Conservation (phyloP, 2,329 filamentous ascomycete species). For the Epichloe amarillans region DNA sequence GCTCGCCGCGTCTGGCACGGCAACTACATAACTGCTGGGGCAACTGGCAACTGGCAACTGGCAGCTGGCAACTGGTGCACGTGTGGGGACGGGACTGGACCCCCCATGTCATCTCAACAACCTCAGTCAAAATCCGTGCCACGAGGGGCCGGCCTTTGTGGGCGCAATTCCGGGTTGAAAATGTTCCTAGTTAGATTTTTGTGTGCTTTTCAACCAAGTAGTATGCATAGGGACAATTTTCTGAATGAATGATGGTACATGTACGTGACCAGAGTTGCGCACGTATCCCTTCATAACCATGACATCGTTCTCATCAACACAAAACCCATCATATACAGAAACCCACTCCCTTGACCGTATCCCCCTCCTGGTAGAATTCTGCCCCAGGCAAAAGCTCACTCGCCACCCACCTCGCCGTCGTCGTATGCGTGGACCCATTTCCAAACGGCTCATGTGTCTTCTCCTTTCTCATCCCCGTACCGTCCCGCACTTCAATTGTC, state of each 20-base stretch:
- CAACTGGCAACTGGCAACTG: background rate
- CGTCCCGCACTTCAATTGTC: conserved; percentile 12
- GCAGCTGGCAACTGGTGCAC: background rate
- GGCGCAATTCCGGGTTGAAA: conserved; percentile 34
- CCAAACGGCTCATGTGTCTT: conserved; percentile 38
- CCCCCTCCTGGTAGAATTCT: conserved; percentile 38
- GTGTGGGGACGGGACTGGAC: background rate
- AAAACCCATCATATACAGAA: conserved; percentile 1
- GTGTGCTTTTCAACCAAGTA: background rate
- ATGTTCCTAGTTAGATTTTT: background rate
- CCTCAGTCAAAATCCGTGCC: conserved; percentile 20
- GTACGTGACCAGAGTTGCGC: background rate
- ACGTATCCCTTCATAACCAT: too few relatives aligned
- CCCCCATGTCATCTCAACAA: conserved; percentile 51
- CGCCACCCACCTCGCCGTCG: conserved; percentile 47
- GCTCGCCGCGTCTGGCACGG: background rate
- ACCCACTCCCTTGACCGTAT: conserved; percentile 34
- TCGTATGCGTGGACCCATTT: conserved; percentile 40
- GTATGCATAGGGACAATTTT: too few relatives aligned
- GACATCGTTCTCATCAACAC: background rate
- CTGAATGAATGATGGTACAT: background rate
- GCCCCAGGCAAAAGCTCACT: conserved; percentile 35
- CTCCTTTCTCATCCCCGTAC: conserved; percentile 25
- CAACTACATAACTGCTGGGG: background rate
- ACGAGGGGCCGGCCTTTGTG: conserved; percentile 12